Evolutionary conservation across 768 basidiomycete species (phyloP), one percentile per base, ranked within the genome.

Genomic region (Asterophora lycoperdoides): DNA sequence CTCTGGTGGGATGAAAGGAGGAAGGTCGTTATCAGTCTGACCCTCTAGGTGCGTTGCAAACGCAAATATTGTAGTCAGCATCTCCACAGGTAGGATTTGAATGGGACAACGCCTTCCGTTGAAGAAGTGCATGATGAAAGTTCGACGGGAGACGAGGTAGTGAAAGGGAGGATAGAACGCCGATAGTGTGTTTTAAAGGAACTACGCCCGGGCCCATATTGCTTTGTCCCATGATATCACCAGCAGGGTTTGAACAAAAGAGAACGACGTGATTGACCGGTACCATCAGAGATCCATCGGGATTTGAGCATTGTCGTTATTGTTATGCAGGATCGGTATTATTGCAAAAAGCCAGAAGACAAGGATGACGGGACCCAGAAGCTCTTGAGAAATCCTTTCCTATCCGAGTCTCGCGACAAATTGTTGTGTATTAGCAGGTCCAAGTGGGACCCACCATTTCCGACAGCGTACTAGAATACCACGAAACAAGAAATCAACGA

Each of bases 41-140:
- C 23, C 23, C 23, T 23, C 37, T 29, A 63, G 57, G 48, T 75
- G 72, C 1, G 70, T 68, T n/a, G 68, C 73, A 41, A 83, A 66
- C 11, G 63, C 54, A 57, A 84, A 81, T 49, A 84, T 76, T 44
- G 77, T 71, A 0, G 80, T 74, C 23, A 83, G 68, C 5, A 82
- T 69, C 63, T 83, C 81, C 29, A 75, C 71, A 7, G 83, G 81
- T 19, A 83, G 73, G 18, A 52, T 61, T 54, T 67, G 56, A 45
- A 79, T 71, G 3, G 72, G 68, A 29, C 3, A 18, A 1, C 35
- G 19, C 11, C 41, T 18, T 15, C 36, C 30, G 37, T 34, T 8
- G n/a, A 42, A 33, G 38, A n/a, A 30, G 34, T 47, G 55, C 52
- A 52, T 49, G 39, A 33, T 7, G 26, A 26, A 39, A 5, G 20